Conservation (phyloP, 257 asterid species). For the Lycium barbarum region DNA sequence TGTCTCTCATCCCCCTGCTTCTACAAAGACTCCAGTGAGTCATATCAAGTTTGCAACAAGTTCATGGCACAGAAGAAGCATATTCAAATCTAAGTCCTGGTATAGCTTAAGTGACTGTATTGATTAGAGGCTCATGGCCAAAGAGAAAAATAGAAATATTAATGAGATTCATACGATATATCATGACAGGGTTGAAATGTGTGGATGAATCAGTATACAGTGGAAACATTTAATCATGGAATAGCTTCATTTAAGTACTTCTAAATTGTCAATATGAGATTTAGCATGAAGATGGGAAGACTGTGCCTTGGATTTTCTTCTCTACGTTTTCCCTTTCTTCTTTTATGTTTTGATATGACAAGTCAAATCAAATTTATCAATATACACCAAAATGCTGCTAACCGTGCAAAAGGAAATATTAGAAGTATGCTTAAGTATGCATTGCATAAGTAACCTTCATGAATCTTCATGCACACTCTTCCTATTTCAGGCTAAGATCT, state of each 20-base stretch:
- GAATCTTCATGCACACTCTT: not conserved
- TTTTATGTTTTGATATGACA: not conserved
- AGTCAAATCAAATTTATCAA: not conserved
- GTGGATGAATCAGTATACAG: not conserved
- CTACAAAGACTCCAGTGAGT: not conserved
- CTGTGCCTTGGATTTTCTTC: not conserved
- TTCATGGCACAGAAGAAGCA: not conserved
- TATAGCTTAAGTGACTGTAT: not conserved
- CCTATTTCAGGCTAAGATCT: constrained; percentile 15
- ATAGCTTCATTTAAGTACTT: not conserved
- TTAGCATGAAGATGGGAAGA: not conserved
- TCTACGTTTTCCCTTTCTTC: not conserved
- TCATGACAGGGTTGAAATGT: not conserved
- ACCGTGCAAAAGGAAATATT: not conserved
- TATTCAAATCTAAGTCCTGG: not conserved
- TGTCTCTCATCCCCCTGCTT: not conserved
- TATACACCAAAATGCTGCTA: not conserved
- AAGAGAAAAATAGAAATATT: not conserved
- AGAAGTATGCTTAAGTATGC: not conserved
- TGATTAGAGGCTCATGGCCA: not conserved
- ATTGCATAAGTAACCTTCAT: not conserved
- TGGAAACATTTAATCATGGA: not conserved
- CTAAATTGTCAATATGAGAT: not conserved
- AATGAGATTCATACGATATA: not conserved
- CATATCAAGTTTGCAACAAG: constrained; percentile 12